These are phyloP conservation scores for Aureobasidium sp. DNA, from an alignment of 2,329 filamentous ascomycete genomes.

Conservation along the genomic window DNA sequence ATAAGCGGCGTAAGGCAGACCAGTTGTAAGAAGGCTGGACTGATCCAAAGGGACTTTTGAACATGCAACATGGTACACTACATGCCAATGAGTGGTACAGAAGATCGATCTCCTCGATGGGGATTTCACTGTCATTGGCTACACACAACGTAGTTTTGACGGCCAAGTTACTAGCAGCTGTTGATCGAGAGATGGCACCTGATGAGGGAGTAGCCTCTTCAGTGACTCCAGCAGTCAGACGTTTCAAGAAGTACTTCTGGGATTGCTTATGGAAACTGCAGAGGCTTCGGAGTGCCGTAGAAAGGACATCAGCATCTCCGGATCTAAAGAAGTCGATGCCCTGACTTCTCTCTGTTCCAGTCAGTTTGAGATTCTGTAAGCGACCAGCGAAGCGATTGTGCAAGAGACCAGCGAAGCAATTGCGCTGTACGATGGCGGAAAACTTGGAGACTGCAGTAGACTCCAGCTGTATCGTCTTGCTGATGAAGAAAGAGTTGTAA, in stretches of 20 bases:
- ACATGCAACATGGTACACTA: neutral
- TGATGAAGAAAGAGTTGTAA: neutral
- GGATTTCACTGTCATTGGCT: neutral
- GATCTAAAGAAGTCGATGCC: no score
- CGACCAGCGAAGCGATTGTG: neutral
- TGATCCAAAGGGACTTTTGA: neutral
- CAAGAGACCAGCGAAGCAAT: neutral
- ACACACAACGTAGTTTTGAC: neutral
- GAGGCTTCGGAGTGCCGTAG: neutral
- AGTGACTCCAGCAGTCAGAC: no score
- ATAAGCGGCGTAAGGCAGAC: neutral
- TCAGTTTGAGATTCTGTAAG: neutral
- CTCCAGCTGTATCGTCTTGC: neutral
- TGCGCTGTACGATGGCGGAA: neutral
- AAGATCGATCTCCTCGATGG: neutral
- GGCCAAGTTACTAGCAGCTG: neutral
- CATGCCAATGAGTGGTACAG: neutral
- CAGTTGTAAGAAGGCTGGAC: neutral
- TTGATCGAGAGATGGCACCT: no score
- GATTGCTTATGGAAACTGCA: no score
- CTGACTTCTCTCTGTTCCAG: neutral
- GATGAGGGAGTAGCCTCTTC: no score
- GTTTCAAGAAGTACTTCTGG: no score
- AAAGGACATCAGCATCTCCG: neutral
- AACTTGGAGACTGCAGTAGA: neutral